These are phyloP conservation scores for Retiboletus flavoniger DNA, from an alignment of 1,284 basidiomycete species.

Conservation along the genomic window DNA sequence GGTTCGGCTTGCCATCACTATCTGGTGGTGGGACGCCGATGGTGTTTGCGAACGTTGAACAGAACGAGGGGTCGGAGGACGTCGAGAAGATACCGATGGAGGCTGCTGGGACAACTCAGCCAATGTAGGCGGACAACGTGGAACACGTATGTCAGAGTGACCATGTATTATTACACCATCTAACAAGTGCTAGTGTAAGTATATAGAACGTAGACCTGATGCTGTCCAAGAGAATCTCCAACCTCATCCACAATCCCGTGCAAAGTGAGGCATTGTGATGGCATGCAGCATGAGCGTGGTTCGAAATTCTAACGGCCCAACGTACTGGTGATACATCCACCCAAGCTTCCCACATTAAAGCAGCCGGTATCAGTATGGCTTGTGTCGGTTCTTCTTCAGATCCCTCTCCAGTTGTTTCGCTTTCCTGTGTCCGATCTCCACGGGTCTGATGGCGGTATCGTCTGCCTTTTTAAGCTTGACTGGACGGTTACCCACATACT, in stretches of 20 bases:
- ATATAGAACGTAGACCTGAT: not conserved
- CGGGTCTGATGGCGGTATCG: constrained; percentile 77
- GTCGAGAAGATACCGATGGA: too few species aligned
- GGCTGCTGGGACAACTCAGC: too few species aligned
- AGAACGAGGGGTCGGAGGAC: too few species aligned
- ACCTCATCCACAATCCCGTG: constrained; percentile 10
- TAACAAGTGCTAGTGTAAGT: constrained; percentile 7
- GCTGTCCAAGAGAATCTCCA: constrained; percentile 1
- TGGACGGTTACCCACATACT: constrained; percentile 95
- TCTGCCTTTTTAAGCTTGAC: constrained; percentile 90
- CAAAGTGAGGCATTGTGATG: constrained; percentile 10
- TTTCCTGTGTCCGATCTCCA: constrained; percentile 91
- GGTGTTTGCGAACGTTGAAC: too few species aligned
- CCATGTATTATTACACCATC: constrained; percentile 1
- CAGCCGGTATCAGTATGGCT: constrained; percentile 56
- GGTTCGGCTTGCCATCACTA: too few species aligned
- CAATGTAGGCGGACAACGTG: too few species aligned
- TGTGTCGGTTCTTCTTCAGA: constrained; percentile 77
- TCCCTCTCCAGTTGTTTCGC: constrained; percentile 79
- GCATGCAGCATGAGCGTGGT: constrained; percentile 19
- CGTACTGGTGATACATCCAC: constrained; percentile 27
- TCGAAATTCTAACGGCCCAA: constrained; percentile 22
- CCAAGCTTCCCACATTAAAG: not conserved
- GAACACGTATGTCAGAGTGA: not conserved
- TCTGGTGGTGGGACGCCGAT: too few species aligned